A percentile compares a stretch with the other conserved stretches of the same genome.
Evolutionary conservation across 148 eudicot genomes (phyloP).

Genomic region (Persicaria maculosa): DNA sequence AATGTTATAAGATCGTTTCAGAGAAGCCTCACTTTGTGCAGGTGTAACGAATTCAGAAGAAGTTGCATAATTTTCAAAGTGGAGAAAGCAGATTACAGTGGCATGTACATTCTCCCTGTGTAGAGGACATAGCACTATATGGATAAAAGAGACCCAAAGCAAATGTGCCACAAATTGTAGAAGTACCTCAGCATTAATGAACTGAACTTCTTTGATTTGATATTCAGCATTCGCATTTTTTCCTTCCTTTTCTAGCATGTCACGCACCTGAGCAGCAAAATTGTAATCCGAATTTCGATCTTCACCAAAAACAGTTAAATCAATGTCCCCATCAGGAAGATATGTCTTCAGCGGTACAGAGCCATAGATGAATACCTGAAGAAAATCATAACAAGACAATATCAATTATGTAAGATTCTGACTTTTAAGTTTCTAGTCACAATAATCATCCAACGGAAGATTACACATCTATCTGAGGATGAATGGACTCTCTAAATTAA

Average conservation of each 20-base stretch:
- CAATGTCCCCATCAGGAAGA: slow-evolving; percentile 95
- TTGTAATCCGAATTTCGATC: slow-evolving; percentile 45
- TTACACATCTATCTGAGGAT: neutral
- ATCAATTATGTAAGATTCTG: neutral
- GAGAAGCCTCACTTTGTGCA: neutral
- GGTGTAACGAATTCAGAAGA: too few relatives aligned
- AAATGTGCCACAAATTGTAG: neutral
- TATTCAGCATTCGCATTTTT: slow-evolving; percentile 73
- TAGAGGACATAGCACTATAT: neutral
- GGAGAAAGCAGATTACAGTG: neutral
- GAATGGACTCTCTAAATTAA: neutral
- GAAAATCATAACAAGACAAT: slow-evolving; percentile 11
- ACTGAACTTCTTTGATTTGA: slow-evolving; percentile 81
- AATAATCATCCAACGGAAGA: neutral
- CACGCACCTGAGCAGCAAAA: slow-evolving; percentile 72
- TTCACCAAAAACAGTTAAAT: slow-evolving; percentile 64
- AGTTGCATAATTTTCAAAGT: neutral
- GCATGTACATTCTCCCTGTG: neutral
- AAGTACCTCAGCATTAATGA: slow-evolving; percentile 84
- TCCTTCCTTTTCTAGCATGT: slow-evolving; percentile 62
- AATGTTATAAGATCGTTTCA: neutral
- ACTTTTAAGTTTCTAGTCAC: neutral
- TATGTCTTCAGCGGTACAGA: slow-evolving; percentile 94
- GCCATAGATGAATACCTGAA: slow-evolving; percentile 83
- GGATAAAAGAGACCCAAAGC: neutral